Evolutionary conservation across 2,329 filamentous ascomycete genomes (phyloP), one percentile per base, ranked within the genome.

Genomic region (Talaromyces sp.): DNA sequence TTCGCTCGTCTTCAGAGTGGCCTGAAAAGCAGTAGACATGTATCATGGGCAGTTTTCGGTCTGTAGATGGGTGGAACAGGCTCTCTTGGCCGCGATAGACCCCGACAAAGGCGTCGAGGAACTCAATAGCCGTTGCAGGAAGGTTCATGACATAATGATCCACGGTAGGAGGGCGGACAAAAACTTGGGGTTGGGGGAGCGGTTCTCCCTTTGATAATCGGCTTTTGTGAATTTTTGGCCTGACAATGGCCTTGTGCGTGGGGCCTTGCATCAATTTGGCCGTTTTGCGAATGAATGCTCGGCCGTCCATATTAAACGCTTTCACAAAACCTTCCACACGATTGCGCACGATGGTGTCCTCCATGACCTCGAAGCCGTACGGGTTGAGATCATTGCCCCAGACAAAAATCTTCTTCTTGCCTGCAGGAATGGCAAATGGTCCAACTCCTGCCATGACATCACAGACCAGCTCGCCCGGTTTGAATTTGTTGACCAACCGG

Each of bases 101-200:
- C 4, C 95, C 94, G 23, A 87, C 85, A 81, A 92, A 96, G 12
- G 81, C 80, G 33, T 85, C 80, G 69, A 97, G 82, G 73, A 99
- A 99, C 62, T 90, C 88, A 63, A 95, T 88, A 0, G 95, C 94
- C 0, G 87, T 90, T 1, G 93, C 95, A 0, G 95, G 95, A 16
- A 99, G 88, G 77, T 99, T 99, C 91, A 99, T 97, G 67, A 98
- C 90, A 74, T 93, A 99, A 79, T 98, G 95, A n/a, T 87, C 84
- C 73, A 98, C 91, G 42, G 88, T 88, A 2, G 83, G 83, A 2
- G 94, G 94, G 53, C 73, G 73, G 30, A 67, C 67, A 61, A 72
- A 75, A 55, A 66, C 64, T 57, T 73, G 65, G 1, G 68, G 63
- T 1, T 67, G 65, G 1, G 67, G 68, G 7, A 64, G 63, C 64